A percentile compares a stretch with the other conserved stretches of the same genome.
phyloP scores from a whole-genome alignment of 306 rosid species.

The Lablab purpureus region DNA sequence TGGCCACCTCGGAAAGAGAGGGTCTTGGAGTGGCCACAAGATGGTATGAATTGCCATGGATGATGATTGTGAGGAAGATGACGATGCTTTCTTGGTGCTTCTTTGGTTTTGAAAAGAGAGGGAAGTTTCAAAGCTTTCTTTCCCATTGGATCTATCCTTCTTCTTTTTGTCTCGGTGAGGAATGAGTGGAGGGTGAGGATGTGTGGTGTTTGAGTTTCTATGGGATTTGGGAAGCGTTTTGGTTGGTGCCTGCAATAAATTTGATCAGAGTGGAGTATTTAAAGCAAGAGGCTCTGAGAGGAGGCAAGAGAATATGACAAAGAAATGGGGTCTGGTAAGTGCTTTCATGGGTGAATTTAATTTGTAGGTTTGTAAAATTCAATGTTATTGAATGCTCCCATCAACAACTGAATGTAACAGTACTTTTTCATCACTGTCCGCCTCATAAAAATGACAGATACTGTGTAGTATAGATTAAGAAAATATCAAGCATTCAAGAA shows the following conservation, averaged over 20 bases:
- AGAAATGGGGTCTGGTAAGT: conserved; percentile 52
- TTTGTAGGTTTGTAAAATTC: conserved; percentile 60
- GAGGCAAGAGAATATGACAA: conserved; percentile 46
- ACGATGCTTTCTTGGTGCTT: conserved; percentile 19
- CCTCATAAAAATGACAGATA: conserved; percentile 12
- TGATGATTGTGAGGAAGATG: conserved; percentile 14
- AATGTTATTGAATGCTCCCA: conserved; percentile 65
- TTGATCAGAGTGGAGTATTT: conserved; percentile 52
- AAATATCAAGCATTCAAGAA: not conserved
- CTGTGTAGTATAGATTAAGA: not conserved
- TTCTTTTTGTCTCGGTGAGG: not conserved
- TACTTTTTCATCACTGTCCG: conserved; percentile 44
- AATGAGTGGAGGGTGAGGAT: not conserved
- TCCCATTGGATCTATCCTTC: conserved; percentile 54
- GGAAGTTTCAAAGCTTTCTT: conserved; percentile 58
- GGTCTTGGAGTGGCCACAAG: conserved; percentile 65
- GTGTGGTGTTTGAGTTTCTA: conserved; percentile 16
- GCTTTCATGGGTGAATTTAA: conserved; percentile 63
- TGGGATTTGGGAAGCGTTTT: conserved; percentile 40
- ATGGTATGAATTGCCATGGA: conserved; percentile 62
- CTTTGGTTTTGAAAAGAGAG: conserved; percentile 58
- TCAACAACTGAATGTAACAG: conserved; percentile 55
- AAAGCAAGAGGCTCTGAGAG: conserved; percentile 40
- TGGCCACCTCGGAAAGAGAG: conserved; percentile 62
- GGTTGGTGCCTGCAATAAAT: conserved; percentile 54